Evolutionary conservation across 1,284 basidiomycete species (phyloP).

Genomic region (Flammula alnicola): DNA sequence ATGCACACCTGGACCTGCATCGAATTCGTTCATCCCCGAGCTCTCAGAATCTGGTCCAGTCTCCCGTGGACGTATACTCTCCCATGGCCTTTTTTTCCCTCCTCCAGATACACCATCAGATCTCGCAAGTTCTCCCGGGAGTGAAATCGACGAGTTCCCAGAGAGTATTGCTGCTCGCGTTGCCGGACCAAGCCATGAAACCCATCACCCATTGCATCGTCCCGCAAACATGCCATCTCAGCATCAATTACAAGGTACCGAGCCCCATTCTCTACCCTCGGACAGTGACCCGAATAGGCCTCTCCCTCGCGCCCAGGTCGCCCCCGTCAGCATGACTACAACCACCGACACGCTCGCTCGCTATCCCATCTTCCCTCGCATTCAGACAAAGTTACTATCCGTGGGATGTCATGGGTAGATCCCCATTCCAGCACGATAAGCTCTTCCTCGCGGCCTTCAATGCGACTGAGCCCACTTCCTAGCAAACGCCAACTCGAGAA

Average conservation of each 20-base stretch:
- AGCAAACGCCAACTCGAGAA: slow-evolving; percentile 41
- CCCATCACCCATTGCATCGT: no score
- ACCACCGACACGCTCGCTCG: slow-evolving; percentile 1
- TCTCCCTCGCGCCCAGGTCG: background rate
- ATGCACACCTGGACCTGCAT: background rate
- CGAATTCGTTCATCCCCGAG: no score
- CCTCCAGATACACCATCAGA: slow-evolving; percentile 6
- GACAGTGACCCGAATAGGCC: no score
- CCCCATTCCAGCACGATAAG: slow-evolving; percentile 8
- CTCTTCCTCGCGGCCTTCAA: slow-evolving; percentile 21
- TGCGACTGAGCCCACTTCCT: slow-evolving; percentile 37
- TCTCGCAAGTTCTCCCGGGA: slow-evolving; percentile 3
- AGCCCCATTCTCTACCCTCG: no score
- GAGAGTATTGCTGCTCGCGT: background rate
- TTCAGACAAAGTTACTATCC: no score
- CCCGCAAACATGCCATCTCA: no score
- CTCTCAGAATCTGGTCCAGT: background rate
- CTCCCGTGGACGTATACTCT: slow-evolving; percentile 5
- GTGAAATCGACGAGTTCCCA: background rate
- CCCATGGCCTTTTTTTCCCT: background rate
- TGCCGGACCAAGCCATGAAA: background rate
- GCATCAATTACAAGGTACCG: no score
- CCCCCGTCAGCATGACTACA: background rate
- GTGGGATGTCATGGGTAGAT: slow-evolving; percentile 9
- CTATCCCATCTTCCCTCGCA: no score